phyloP scores from a whole-genome alignment of 2,329 filamentous ascomycete genomes.

The Parastagonospora nodorum region DNA sequence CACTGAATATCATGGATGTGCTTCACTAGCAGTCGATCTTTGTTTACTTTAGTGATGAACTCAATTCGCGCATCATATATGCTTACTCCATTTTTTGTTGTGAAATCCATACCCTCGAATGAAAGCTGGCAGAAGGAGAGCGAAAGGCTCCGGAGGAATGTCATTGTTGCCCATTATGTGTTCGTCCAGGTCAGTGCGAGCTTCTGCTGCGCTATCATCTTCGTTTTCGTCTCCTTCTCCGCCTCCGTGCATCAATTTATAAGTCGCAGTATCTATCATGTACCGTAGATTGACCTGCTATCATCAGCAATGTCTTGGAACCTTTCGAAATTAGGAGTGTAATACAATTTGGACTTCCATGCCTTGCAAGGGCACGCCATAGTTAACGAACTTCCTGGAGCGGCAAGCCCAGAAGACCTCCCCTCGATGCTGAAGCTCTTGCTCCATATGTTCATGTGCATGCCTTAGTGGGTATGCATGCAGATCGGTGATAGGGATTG shows the following conservation, averaged over 20 bases:
- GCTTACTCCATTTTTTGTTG: conserved; percentile 13
- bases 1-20: conserved; percentile 45
- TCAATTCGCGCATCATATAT: too few species aligned
- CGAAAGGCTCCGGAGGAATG: background rate
- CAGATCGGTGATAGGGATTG: background rate
- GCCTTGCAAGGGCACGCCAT: background rate
- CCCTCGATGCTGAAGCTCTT: conserved; percentile 1
- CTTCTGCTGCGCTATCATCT: background rate
- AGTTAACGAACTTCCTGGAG: background rate
- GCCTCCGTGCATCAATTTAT: conserved; percentile 9
- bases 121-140: conserved; percentile 2
- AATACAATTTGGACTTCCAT: conserved; percentile 2
- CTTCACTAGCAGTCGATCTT: conserved; percentile 1
- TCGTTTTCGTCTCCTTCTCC: background rate
- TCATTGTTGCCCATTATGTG: background rate
- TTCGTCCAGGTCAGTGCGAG: background rate
- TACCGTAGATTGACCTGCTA: conserved; percentile 4
- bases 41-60: background rate
- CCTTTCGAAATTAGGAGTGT: background rate
- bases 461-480: conserved; percentile 1
- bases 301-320: background rate
- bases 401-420: conserved; percentile 5
- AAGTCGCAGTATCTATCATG: conserved; percentile 9
- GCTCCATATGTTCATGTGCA: background rate
- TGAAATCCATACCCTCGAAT: conserved; percentile 8